Percentiles rank a stretch among this genome's conserved stretches.
Conservation (phyloP, 495 filamentous ascomycete species). For the Aspergillus coremiiformis region DNA sequence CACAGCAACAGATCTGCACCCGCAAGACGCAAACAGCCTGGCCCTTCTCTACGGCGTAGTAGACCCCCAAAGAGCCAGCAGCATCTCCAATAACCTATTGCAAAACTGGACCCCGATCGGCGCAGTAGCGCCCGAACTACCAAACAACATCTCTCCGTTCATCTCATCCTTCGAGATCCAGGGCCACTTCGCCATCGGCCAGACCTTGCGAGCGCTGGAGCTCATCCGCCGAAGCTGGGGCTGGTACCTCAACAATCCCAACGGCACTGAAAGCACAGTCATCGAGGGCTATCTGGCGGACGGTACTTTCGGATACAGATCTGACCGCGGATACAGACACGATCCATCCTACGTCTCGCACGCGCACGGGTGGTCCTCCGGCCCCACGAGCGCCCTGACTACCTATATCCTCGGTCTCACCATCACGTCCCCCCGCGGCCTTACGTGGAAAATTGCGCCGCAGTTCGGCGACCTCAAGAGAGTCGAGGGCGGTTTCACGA, state of each 20-base stretch:
- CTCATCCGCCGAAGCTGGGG: slow-evolving; percentile 54
- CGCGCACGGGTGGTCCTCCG: slow-evolving; percentile 55
- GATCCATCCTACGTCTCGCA: slow-evolving; percentile 40
- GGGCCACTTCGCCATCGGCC: slow-evolving; percentile 44
- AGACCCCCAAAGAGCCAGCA: slow-evolving; percentile 23
- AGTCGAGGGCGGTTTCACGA: slow-evolving; percentile 51
- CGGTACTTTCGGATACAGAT: slow-evolving; percentile 50
- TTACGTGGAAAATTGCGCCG: slow-evolving; percentile 46
- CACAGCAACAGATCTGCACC: slow-evolving; percentile 37
- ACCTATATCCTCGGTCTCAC: slow-evolving; percentile 49
- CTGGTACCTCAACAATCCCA: slow-evolving; percentile 53
- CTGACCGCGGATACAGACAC: slow-evolving; percentile 32
- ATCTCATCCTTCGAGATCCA: slow-evolving; percentile 55
- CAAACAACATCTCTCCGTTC: slow-evolving; percentile 54
- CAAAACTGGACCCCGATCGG: slow-evolving; percentile 52
- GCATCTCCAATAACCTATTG: slow-evolving; percentile 41
- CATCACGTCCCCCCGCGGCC: slow-evolving; percentile 39
- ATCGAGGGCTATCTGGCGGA: slow-evolving; percentile 52
- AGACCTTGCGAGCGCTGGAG: slow-evolving; percentile 43
- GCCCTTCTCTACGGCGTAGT: slow-evolving; percentile 35
- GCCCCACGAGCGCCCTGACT: slow-evolving; percentile 50
- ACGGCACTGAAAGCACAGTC: slow-evolving; percentile 54
- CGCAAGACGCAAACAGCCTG: slow-evolving; percentile 49
- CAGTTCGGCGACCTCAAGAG: slow-evolving; percentile 43
- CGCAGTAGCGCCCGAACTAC: slow-evolving; percentile 51